Evolutionary conservation across 2,329 filamentous ascomycete genomes (phyloP).

Genomic region (Rachicladosporium sp.): DNA sequence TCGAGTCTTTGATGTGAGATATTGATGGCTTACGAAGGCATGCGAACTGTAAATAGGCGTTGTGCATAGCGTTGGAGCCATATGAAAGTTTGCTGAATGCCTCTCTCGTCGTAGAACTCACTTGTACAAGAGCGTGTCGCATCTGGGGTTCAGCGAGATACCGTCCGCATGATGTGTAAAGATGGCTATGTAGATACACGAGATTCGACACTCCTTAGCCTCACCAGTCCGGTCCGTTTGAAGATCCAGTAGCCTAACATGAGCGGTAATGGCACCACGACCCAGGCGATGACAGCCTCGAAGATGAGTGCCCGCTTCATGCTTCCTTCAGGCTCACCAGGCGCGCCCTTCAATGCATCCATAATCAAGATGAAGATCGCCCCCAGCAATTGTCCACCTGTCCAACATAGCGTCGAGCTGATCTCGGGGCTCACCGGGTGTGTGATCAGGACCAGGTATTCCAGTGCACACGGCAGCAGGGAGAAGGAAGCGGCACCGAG

Average conservation of each 20-base stretch:
- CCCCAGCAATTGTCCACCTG: conserved; percentile 72
- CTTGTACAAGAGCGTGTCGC: no score
- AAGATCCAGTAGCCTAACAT: conserved; percentile 44
- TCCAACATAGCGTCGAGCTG: conserved; percentile 73
- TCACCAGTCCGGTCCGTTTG: conserved; percentile 1
- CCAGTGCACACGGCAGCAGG: conserved; percentile 71
- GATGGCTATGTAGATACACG: no score
- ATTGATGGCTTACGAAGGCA: no score
- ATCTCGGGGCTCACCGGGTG: conserved; percentile 81
- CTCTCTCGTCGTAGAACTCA: no score
- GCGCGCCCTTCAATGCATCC: conserved; percentile 52
- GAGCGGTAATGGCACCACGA: conserved; percentile 54
- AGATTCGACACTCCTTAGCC: conserved; percentile 1
- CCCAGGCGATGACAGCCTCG: conserved; percentile 57
- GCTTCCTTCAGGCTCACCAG: conserved; percentile 34
- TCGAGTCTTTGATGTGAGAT: no score
- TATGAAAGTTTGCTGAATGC: no score
- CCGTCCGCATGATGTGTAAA: no score
- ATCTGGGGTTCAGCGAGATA: no score
- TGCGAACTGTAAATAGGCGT: no score
- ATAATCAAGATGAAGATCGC: conserved; percentile 74
- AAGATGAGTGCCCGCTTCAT: conserved; percentile 71
- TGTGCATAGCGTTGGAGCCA: no score
- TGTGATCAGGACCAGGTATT: conserved; percentile 76
- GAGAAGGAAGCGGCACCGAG: conserved; percentile 71